Evolutionary conservation across 106 monocot genomes (phyloP), one percentile per base, ranked within the genome.

Genomic region (Dioscorea zingiberensis): DNA sequence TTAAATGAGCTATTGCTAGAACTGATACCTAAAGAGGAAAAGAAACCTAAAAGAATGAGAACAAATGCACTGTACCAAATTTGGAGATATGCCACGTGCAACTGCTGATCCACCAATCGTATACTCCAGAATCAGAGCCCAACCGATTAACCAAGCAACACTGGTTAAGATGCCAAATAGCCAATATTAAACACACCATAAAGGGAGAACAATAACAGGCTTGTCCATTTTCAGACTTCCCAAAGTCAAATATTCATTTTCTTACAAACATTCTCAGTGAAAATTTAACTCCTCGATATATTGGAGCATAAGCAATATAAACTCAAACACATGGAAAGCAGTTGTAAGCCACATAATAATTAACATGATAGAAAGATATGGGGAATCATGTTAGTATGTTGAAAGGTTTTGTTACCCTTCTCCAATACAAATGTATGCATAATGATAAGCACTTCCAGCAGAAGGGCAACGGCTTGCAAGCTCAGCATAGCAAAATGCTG

Each of bases 401-500:
- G 4, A 38, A 38, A 38, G 0, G 38, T 38, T 38, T 38, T 38
- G 10, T 65, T 84, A 98, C 97, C 97, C 86, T 88, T 98, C 97
- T 65, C 97, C 97, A 59, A 98, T 80, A 67, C 97, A 98, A 62
- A 98, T 92, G 64, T 98, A 98, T 70, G 97, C 88, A 74, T 98
- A 98, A 67, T 98, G 97, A 70, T 98, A 98, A 64, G 97, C 97
- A 45, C 92, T 92, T 27, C 97, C 97, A 12, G 97, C 97, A 74
- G 97, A 98, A 25, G 97, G 97, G 75, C 97, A 98, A 25, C 97
- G 92, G 44, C 97, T 98, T 45, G 92, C 85, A 65, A 98, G 88
- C 75, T 98, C 97, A 21, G 97, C 97, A 84, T 98, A 98, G 73
- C 97, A 98, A 60, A 98, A 98, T 23, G 97, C 97, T 44, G 97